phyloP scores from a whole-genome alignment of 495 filamentous ascomycete species.

The Pseudoneurospora amorphoporcata region DNA sequence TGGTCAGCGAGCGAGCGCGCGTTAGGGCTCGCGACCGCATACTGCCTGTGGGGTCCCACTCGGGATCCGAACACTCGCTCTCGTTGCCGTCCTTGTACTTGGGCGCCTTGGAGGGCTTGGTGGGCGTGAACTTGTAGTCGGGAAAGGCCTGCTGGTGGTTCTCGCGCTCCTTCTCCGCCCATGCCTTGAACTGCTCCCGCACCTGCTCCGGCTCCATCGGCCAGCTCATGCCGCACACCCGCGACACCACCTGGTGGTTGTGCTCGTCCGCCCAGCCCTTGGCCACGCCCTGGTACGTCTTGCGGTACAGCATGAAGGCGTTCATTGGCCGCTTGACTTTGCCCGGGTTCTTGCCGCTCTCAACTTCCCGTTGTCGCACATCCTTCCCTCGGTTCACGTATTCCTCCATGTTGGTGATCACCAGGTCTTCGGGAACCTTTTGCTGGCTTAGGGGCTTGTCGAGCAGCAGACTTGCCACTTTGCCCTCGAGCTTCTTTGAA shows the following conservation, averaged over 20 bases:
- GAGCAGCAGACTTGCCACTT: constrained; percentile 44
- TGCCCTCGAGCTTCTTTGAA: neutral
- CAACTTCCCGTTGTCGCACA: constrained; percentile 55
- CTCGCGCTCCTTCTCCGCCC: constrained; percentile 69
- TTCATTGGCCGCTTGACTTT: constrained; percentile 93
- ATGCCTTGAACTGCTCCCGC: constrained; percentile 67
- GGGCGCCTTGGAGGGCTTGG: constrained; percentile 51
- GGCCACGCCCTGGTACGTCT: constrained; percentile 77
- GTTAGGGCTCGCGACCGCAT: constrained; percentile 4
- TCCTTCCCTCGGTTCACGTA: constrained; percentile 68
- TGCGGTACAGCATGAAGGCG: constrained; percentile 96
- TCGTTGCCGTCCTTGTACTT: constrained; percentile 31
- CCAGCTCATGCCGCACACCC: constrained; percentile 78
- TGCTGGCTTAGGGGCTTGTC: constrained; percentile 60
- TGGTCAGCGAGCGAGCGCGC: constrained; percentile 20
- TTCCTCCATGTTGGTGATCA: constrained; percentile 58
- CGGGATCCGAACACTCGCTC: constrained; percentile 29
- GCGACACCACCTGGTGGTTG: constrained; percentile 91
- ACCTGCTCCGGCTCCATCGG: constrained; percentile 62
- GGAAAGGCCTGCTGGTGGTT: constrained; percentile 85
- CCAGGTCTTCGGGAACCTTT: constrained; percentile 50
- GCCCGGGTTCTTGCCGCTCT: constrained; percentile 54
- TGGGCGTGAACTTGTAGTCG: constrained; percentile 89
- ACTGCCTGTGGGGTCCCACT: constrained; percentile 14
- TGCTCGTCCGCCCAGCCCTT: constrained; percentile 76